Evolutionary conservation across 1,284 basidiomycete species (phyloP), one percentile per base, ranked within the genome.

Genomic region (Singerocomus rubriflavus): DNA sequence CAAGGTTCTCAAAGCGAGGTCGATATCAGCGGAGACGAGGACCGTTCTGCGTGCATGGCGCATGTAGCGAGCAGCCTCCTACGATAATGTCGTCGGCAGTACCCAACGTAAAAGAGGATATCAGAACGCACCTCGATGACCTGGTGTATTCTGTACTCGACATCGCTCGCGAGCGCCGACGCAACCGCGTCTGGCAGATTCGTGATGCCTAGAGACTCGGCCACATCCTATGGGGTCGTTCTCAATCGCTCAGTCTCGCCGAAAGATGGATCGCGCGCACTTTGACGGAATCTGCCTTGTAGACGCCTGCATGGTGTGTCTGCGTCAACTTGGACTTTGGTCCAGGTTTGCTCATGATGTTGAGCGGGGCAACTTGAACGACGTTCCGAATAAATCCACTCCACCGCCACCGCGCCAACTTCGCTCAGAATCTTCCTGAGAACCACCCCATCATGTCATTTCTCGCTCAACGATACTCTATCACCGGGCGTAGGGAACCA

Each of bases 61-160:
- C 91, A 98, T 98, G 70, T 97, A 99, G 54, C 94, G 91, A 25
- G 92, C 85, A 10, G 96, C 94, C 78, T 98, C 95, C 86, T 96
- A 70, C 4, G 17, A 25, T 17, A 21, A 37, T 17, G 33, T 29
- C 33, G 16, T 55, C 32, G 29, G 11, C 4, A 10, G 16, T 6
- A 12, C 3, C 30, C 6, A n/a, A 37, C 26, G 30, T 6, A 11
- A 16, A 12, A 21, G 30, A 35, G 13, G 34, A 11, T 9, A 12
- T 21, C 12, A 30, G 27, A 30, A 62, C 72, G 53, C 56, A 91
- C 91, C 78, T 97, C 91, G 54, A 95, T 81, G 39, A 96, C 84
- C 66, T 96, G 91, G 67, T 96, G 93, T 64, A 98, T 82, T 52
- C 97, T 80, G 71, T 98, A 98, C 68, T 99, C 96, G 37, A 98